Evolutionary conservation across 2,329 filamentous ascomycete genomes (phyloP).

Genomic region (Penicillium sp.): DNA sequence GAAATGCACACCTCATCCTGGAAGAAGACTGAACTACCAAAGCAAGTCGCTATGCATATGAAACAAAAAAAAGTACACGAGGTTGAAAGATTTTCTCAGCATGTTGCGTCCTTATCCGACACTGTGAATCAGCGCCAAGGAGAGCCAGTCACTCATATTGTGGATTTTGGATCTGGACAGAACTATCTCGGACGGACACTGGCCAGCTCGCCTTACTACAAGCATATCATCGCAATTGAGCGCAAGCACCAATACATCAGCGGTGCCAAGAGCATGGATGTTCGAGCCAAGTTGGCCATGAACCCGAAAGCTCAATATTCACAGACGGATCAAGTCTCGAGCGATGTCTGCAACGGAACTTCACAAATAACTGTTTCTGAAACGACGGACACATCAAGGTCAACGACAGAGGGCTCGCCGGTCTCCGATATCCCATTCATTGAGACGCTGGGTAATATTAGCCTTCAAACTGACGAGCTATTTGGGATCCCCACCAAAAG

Average conservation of each 20-base stretch:
- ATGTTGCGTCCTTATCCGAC: constrained; percentile 65
- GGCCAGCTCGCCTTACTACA: constrained; percentile 79
- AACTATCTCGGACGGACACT: constrained; percentile 90
- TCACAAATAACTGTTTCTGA: constrained; percentile 9
- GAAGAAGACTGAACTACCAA: constrained; percentile 53
- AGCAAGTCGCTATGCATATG: constrained; percentile 84
- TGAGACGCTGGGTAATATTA: constrained; percentile 36
- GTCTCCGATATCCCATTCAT: constrained; percentile 25
- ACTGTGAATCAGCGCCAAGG: constrained; percentile 50
- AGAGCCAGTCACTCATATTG: constrained; percentile 69
- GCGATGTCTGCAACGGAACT: constrained; percentile 17
- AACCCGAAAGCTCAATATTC: constrained; percentile 68
- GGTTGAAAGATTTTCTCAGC: constrained; percentile 81
- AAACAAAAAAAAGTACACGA: constrained; percentile 96
- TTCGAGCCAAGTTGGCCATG: constrained; percentile 69
- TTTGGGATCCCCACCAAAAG: background rate
- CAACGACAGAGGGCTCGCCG: constrained; percentile 7
- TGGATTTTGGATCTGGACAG: constrained; percentile 95
- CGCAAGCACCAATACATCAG: constrained; percentile 79
- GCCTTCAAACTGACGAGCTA: constrained; percentile 30
- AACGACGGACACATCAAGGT: background rate
- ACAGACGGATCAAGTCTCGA: constrained; percentile 69
- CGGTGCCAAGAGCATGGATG: constrained; percentile 77
- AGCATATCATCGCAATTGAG: constrained; percentile 85
- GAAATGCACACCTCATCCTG: constrained; percentile 28